These are phyloP conservation scores for Hebeloma cylindrosporum DNA, from an alignment of 768 basidiomycete species.

Conservation along the genomic window DNA sequence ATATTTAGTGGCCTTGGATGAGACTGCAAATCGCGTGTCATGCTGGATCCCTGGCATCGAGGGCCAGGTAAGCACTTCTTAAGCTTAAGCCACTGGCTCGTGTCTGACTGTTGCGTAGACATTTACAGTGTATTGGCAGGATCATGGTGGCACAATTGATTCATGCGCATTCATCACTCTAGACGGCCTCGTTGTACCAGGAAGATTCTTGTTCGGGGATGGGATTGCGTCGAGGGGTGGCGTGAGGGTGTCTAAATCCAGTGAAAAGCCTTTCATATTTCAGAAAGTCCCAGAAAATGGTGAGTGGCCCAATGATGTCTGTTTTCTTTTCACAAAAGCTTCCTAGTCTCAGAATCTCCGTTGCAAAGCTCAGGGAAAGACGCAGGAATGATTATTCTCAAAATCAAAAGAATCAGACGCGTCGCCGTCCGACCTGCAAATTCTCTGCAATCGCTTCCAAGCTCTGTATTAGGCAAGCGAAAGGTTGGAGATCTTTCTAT, in stretches of 20 bases:
- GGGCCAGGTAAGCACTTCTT: constrained; percentile 46
- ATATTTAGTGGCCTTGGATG: constrained; percentile 54
- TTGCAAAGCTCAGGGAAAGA: constrained; percentile 33
- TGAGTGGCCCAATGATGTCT: constrained; percentile 24
- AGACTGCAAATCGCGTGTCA: constrained; percentile 43
- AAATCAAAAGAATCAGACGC: constrained; percentile 45
- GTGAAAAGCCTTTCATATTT: constrained; percentile 65
- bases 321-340: too few relatives aligned
- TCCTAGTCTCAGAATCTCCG: constrained; percentile 4
- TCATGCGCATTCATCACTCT: constrained; percentile 63
- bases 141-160: constrained; percentile 51
- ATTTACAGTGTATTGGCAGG: constrained; percentile 66
- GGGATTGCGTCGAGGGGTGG: constrained; percentile 57
- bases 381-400: constrained; percentile 52
- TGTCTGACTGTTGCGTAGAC: constrained; percentile 32
- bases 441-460: constrained; percentile 39
- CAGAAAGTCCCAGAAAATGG: constrained; percentile 40
- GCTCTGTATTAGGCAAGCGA: constrained; percentile 32
- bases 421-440: constrained; percentile 43
- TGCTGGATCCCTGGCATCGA: constrained; percentile 70
- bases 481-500: constrained; percentile 44
- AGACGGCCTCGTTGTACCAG: constrained; percentile 64
- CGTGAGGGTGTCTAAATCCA: constrained; percentile 46
- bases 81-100: neutral
- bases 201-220: constrained; percentile 56